Evolutionary conservation across 2,329 filamentous ascomycete genomes (phyloP), one percentile per base, ranked within the genome.

Genomic region (Septoria linicola): DNA sequence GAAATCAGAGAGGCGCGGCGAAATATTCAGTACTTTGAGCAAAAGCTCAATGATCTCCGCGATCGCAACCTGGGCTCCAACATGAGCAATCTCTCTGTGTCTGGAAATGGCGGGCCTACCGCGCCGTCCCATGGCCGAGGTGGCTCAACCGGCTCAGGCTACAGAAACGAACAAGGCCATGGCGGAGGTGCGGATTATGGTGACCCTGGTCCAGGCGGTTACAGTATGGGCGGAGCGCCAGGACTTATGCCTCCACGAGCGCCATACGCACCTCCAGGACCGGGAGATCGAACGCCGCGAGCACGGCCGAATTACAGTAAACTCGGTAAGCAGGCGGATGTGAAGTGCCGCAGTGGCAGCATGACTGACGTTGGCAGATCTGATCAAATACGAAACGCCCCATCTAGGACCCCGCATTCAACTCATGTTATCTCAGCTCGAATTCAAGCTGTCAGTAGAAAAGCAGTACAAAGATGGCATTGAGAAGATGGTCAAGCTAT

Each of bases 391-490:
- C 73, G 93, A 99, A 69, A 96, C 91, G 25, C 88, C 88, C 14
- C 89, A 96, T 70, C 84, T 99, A 57, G 93, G 93, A 27, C 92
- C 93, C 54, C 90, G 95, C 62, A 99, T 99, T 66, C 93, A 99
- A 75, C 87, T 97, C 66, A 99, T 99, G 93, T 78, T 99, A 66
- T 95, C 93, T 41, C 93, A 99, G 72, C 85, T 99, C 58, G 90
- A 97, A 72, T 99, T 99, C 77, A 99, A 99, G 76, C 81, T 99
- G 55, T 96, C 93, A 61, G 93, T 99, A 21, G 93, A 99, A 71
- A 95, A 96, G 69, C 93, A 99, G 73, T 99, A 99, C 73, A 90
- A 97, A 60, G 95, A 95, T 67, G 93, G 93, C 56, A 93, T 99
- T 63, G 93, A 99, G 73, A 99, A 99, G 76, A 97, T 99, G 93